Evolutionary conservation across 2,329 filamentous ascomycete genomes (phyloP).

Genomic region (Aspergillus quadrilineatus): DNA sequence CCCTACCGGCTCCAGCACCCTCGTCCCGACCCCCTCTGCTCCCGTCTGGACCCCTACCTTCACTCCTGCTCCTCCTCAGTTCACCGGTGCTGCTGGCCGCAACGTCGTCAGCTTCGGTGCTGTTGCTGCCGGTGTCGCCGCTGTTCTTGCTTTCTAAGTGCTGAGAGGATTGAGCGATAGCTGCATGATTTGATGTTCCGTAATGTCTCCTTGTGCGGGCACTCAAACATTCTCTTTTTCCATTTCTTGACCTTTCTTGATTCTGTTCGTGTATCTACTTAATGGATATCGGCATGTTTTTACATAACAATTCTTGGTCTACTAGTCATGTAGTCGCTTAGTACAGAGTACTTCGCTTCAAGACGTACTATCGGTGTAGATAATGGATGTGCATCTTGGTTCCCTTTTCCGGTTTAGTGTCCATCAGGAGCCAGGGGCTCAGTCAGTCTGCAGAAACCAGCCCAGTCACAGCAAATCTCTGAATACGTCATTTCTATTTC

Average conservation of each 20-base stretch:
- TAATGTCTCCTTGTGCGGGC: constrained; percentile 1
- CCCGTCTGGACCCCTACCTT: constrained; percentile 17
- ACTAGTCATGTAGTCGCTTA: not conserved
- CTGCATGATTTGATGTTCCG: constrained; percentile 5
- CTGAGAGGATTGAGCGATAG: not conserved
- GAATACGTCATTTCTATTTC: not conserved
- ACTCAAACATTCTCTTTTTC: constrained; percentile 8
- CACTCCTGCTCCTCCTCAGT: constrained; percentile 19
- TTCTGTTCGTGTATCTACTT: constrained; percentile 17
- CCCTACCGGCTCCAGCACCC: constrained; percentile 13
- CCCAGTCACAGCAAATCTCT: not conserved
- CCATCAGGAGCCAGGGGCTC: not conserved
- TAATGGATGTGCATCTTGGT: not conserved
- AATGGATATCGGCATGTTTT: constrained; percentile 4
- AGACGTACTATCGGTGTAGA: not conserved
- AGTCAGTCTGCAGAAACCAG: not conserved
- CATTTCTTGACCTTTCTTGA: constrained; percentile 3
- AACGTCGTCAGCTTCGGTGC: constrained; percentile 37
- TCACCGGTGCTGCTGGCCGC: constrained; percentile 36
- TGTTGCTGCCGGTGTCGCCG: constrained; percentile 34
- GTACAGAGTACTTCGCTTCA: not conserved
- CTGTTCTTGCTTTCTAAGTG: constrained; percentile 37
- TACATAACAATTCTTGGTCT: not conserved
- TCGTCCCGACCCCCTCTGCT: constrained; percentile 13
- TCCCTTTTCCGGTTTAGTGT: not conserved